Evolutionary conservation across 2,329 filamentous ascomycete genomes (phyloP).

Genomic region (Hortaea sp.): DNA sequence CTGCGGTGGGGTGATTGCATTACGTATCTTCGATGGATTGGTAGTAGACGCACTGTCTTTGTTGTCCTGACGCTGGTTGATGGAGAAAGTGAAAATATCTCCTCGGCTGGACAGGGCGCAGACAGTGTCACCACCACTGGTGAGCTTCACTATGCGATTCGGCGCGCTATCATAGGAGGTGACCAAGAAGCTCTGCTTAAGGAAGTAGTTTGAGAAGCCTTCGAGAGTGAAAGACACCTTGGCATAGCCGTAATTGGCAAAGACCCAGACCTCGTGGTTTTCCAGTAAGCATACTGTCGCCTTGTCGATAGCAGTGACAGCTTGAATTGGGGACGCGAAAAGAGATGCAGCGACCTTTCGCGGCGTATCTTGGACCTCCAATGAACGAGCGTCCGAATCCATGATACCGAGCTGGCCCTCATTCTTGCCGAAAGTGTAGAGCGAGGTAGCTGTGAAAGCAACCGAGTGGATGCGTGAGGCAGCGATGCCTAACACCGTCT

Average conservation of each 20-base stretch:
- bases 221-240: conserved; percentile 75
- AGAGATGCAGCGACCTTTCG: conserved; percentile 81
- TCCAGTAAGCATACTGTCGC: conserved; percentile 79
- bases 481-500: conserved; percentile 68
- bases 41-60: conserved; percentile 64
- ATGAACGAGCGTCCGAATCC: conserved; percentile 85
- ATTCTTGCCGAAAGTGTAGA: conserved; percentile 95
- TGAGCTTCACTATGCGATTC: conserved; percentile 65
- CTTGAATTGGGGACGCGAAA: conserved; percentile 60
- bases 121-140: conserved; percentile 81
- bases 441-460: conserved; percentile 65
- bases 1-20: conserved; percentile 65
- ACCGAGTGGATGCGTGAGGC: conserved; percentile 89
- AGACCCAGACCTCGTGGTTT: conserved; percentile 83
- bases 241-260: conserved; percentile 94
- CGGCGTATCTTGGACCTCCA: conserved; percentile 72
- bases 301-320: conserved; percentile 79
- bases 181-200: conserved; percentile 55
- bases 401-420: conserved; percentile 87
- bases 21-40: conserved; percentile 81
- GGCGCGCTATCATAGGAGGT: conserved; percentile 54
- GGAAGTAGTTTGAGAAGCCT: conserved; percentile 58
- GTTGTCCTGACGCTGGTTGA: conserved; percentile 59
- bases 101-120: conserved; percentile 76
- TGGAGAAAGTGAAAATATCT: conserved; percentile 75